Base-by-base conservation (phyloP, 441 rosid genomes). In the Aleurites moluccanus region DNA sequence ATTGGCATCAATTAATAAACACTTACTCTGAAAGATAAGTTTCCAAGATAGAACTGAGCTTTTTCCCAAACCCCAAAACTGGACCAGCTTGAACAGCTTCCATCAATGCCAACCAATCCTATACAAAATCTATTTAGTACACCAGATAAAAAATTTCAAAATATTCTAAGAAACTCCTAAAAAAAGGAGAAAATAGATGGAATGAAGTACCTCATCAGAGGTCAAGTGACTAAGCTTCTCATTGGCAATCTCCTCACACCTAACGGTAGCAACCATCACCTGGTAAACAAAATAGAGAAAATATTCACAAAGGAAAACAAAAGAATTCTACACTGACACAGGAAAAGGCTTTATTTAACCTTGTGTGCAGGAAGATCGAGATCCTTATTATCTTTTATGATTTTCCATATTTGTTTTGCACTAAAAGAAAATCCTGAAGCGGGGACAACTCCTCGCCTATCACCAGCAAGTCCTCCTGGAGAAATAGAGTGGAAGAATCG, bases 241-340 rank as follows among this genome's bases (percentile, higher is more conserved):
- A 49, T 85, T 45, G 27, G 89, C 96, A 83, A 87, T 92, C 80
- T 91, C 93, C 78, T 89, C 98, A 80, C 99, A 94, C 33, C 92
- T 90, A 71, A 81, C 88, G 44, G 92, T 88, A 72, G 98, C 94
- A 85, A 92, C 99, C 92, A 92, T 87, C 69, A 94, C 95, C 99
- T 91, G 69, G 81, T 57, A 75, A 71, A 78, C 69, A 60, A 75
- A 73, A 68, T 23, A 30, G 56, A 76, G 50, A 53, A 73, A 55
- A 56, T 52, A 67, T 66, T 70, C 64, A 49, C 70, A 47, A 20
- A 76, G 30, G 28, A 57, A 66, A 78, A 55, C 70, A 8, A 42
- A 73, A 65, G 40, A 59, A 49, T 47, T 20, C 25, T 23, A 67
- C 55, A 33, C 64, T 61, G 57, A 63, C 73, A 76, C 23, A 64